Conservation (phyloP, 768 basidiomycete species). For the Russula earlei region DNA sequence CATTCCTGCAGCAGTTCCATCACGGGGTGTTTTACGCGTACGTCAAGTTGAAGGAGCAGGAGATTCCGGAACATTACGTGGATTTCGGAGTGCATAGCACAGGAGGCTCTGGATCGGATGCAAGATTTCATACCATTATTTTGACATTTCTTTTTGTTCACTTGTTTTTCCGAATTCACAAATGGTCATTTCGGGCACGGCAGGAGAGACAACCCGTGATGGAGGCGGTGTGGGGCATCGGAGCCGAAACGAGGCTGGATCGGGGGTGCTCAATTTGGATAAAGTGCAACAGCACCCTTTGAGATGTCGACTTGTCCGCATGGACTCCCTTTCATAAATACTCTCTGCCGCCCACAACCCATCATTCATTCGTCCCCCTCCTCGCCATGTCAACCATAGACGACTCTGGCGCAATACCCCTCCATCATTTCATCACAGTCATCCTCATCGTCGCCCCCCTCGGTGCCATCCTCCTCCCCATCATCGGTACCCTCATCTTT, state of each 20-base stretch:
- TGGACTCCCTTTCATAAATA: too few relatives aligned
- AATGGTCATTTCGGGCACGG: too few relatives aligned
- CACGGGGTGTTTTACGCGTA: conserved; percentile 89
- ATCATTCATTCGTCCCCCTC: not conserved
- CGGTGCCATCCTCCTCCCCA: conserved; percentile 14
- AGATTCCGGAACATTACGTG: conserved; percentile 81
- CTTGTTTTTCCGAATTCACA: too few relatives aligned
- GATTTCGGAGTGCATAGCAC: conserved; percentile 98
- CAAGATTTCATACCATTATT: conserved; percentile 91
- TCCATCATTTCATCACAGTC: conserved; percentile 8
- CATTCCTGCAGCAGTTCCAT: conserved; percentile 97
- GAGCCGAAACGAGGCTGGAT: not conserved
- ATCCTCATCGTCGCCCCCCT: conserved; percentile 17
- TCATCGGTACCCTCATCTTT: conserved; percentile 14
- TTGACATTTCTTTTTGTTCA: conserved; percentile 28
- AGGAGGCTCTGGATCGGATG: conserved; percentile 92
- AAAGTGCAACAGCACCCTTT: too few relatives aligned
- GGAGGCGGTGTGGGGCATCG: not conserved
- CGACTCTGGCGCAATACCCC: not conserved
- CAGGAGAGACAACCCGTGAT: not conserved
- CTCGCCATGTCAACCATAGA: conserved; percentile 1
- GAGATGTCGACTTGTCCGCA: too few relatives aligned
- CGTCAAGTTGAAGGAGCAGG: conserved; percentile 86
- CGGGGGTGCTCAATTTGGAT: not conserved
- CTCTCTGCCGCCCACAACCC: too few relatives aligned